Base-by-base conservation (phyloP, 2,329 filamentous ascomycete species). In the Arthrobotrys musiformis region DNA sequence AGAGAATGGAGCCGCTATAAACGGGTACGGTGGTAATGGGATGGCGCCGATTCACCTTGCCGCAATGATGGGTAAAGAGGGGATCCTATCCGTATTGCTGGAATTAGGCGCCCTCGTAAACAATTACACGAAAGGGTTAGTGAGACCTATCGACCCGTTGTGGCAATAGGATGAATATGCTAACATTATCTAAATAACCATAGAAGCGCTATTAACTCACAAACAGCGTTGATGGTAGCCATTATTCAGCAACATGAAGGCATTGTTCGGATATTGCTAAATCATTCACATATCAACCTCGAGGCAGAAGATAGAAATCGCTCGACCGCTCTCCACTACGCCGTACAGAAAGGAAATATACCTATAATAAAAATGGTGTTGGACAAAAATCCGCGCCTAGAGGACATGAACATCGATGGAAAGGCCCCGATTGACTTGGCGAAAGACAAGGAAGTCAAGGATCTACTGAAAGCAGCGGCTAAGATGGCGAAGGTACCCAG, bases 151-250 rank as follows among this genome's bases (percentile, higher is more conserved):
- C 22, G 2, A 11, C 19, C 19, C 13, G 11, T 19, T 24, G 30
- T 17, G 17, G 15, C 35, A 11, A 4, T 26, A 17, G 24, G 13
- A 33, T n/a, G 1, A 24, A 40, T 19, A 2, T 19, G 15, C 56
- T 69, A 63, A 76, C 46, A 46, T 15, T 37, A 9, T 30, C 11
- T 19, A 28, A n/a, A n/a, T 0, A 17, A 26, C 28, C 26, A 26
- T 44, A 76, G 72, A 35, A 69, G 72, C 30, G 72, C 72, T 9
- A 76, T 76, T 9, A 76, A 76, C 42, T 76, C 72, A 13, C 72
- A 76, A 19, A 76, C 72, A 26, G 72, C 72, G 4, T 79, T 82
- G 22, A 70, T 75, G 61, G 26, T 78, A n/a, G 79, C 74, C 0
- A 79, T 79, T 15, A 67, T 67, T 6, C 67, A 67, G 5, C 68